Percentiles rank a stretch among this genome's conserved stretches.
These are phyloP conservation scores for Forsythia viridissima DNA, from an alignment of 257 asterid species.

Conservation along the genomic window DNA sequence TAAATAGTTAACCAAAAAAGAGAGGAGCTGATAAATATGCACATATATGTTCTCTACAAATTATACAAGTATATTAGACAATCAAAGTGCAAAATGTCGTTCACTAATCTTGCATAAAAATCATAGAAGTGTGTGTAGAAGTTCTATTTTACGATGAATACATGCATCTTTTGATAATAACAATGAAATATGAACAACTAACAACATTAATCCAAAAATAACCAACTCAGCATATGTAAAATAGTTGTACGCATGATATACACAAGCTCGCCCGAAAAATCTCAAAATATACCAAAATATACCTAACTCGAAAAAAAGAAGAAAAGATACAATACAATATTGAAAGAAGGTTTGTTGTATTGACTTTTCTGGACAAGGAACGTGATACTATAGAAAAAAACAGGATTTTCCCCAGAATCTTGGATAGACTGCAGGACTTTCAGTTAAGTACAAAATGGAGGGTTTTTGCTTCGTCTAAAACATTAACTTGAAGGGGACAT, in stretches of 20 bases:
- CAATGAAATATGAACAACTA: constrained; percentile 33
- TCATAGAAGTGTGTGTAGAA: neutral
- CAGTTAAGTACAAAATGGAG: constrained; percentile 35
- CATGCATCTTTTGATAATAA: neutral
- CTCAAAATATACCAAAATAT: constrained; percentile 18
- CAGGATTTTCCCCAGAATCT: constrained; percentile 37
- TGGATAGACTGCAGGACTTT: constrained; percentile 25
- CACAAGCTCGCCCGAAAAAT: neutral
- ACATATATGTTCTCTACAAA: neutral
- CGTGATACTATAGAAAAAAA: constrained; percentile 28
- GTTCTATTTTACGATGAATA: too few species aligned
- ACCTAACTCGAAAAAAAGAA: constrained; percentile 34
- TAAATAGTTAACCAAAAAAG: constrained; percentile 5
- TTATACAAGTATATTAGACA: neutral
- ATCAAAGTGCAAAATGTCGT: neutral
- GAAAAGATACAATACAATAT: constrained; percentile 22
- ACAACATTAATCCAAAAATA: constrained; percentile 39
- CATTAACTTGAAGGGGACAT: constrained; percentile 49
- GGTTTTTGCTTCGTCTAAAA: constrained; percentile 37
- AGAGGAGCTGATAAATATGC: constrained; percentile 6
- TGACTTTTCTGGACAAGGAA: constrained; percentile 43
- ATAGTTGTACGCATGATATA: constrained; percentile 20
- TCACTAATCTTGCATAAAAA: constrained; percentile 3
- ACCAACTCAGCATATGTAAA: constrained; percentile 32
- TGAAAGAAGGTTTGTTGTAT: constrained; percentile 32